Evolutionary conservation across 495 filamentous ascomycete species (phyloP).

Genomic region (Massariosphaeria phaeospora): DNA sequence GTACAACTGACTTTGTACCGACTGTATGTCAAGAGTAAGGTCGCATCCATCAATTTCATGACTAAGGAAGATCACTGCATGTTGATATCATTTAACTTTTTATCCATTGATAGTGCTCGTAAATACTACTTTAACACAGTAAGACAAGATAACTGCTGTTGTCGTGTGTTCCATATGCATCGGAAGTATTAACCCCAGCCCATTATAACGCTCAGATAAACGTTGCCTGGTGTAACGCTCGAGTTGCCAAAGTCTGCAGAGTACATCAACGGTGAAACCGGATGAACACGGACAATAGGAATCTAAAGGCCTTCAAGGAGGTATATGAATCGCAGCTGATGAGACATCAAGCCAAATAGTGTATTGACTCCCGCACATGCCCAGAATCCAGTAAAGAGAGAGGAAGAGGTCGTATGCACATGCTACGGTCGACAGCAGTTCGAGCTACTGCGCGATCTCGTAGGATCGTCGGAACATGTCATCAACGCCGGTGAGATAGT

Average conservation of each 20-base stretch:
- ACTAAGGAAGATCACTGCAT: background rate
- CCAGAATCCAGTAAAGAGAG: constrained; percentile 18
- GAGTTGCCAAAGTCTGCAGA: background rate
- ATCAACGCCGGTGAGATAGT: constrained; percentile 86
- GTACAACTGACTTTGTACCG: too few relatives aligned
- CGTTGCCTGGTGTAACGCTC: background rate
- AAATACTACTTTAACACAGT: background rate
- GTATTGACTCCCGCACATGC: constrained; percentile 32
- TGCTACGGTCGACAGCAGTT: background rate
- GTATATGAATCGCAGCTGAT: constrained; percentile 14
- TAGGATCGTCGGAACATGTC: constrained; percentile 94
- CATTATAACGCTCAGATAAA: constrained; percentile 4
- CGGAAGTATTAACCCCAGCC: background rate
- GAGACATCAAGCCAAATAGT: constrained; percentile 24
- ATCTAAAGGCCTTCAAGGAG: constrained; percentile 2
- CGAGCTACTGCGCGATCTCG: constrained; percentile 71
- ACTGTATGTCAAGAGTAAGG: too few relatives aligned
- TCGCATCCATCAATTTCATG: background rate
- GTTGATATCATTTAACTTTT: too few relatives aligned
- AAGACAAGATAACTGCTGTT: background rate
- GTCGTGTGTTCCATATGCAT: background rate
- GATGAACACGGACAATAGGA: background rate
- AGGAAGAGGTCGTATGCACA: background rate
- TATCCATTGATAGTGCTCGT: too few relatives aligned
- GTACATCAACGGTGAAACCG: background rate